Evolutionary conservation across 768 basidiomycete genomes (phyloP), one percentile per base, ranked within the genome.

Genomic region (Mycena olivaceomarginata): DNA sequence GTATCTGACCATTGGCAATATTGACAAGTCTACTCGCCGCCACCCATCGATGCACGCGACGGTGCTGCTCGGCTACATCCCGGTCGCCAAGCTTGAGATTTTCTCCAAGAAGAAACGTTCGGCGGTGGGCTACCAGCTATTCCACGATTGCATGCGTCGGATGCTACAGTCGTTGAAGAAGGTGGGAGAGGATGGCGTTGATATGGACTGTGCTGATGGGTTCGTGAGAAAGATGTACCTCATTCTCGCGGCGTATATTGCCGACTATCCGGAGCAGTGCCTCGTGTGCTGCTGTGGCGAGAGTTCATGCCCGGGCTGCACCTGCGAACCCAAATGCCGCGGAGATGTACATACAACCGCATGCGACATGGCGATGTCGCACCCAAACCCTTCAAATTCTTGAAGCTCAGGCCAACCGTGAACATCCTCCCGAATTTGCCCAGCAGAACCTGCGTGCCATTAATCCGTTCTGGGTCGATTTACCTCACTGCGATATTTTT

Each of bases 401-500:
- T 82, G 69, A 2, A 80, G 85, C 79, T 51, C 81, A 10, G 20
- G 37, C 51, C 5, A 16, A 31, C 5, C 57, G 59, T 12, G 59
- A 48, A 41, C n/a, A 16, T 2, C 77, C 82, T 22, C 65, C 80
- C 0, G 77, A 79, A 12, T 84, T 82, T 60, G 64, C 78, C 1
- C 45, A 74, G 0, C 45, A 80, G 3, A 76, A 79, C 10, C 41
- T 84, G 0, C 48, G 79, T 7, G 22, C 77, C 0, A 67, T 83
- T 1, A 57, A 79, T 51, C 89, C 87, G 4, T 90, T 89, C 79
- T 90, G 89, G 89, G 48, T 48, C 0, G 76, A 86, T 53, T 80
- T 90, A 87, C 45, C 66, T 13, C 66, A 67, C 66, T 67, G 66
- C 66, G 31, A 31, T 31, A 31, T 31, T 31, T 31, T 31, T 3